Evolutionary conservation across 2,329 filamentous ascomycete genomes (phyloP).

Genomic region (Epichloe amarillans): DNA sequence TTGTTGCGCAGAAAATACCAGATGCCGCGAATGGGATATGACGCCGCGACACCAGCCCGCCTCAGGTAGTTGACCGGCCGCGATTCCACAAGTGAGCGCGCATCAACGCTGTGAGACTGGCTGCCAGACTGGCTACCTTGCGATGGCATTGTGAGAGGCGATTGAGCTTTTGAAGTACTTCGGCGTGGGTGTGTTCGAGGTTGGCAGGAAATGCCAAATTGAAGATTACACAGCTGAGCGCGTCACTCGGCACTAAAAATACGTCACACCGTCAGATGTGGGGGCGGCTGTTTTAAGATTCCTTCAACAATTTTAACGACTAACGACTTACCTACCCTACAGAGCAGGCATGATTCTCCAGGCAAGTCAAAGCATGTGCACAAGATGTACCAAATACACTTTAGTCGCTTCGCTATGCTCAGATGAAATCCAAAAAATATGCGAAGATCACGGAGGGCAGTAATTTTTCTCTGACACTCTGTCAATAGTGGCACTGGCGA

Average conservation of each 20-base stretch:
- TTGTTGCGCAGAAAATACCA: constrained; percentile 67
- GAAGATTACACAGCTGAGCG: neutral
- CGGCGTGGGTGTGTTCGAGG: neutral
- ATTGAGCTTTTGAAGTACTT: neutral
- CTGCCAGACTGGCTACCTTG: constrained; percentile 4
- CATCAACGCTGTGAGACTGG: constrained; percentile 3
- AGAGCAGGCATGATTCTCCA: no score
- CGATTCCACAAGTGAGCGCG: constrained; percentile 2
- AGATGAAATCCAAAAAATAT: no score
- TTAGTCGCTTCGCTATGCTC: no score
- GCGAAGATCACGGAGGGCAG: no score
- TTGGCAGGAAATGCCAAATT: neutral
- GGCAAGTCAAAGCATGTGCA: no score
- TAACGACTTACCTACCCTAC: neutral
- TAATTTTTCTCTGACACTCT: no score
- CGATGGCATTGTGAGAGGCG: constrained; percentile 4
- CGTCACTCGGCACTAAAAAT: neutral
- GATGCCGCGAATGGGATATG: constrained; percentile 57
- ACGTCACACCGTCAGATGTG: neutral
- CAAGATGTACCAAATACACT: no score
- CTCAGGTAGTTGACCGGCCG: constrained; percentile 28
- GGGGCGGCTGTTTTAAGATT: neutral
- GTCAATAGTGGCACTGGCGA: no score
- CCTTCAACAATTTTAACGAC: neutral
- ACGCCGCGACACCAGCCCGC: constrained; percentile 32